A percentile compares a stretch with the other conserved stretches of the same genome.
phyloP scores from a whole-genome alignment of 352 stramenopile species.

The Globisporangium lucens region DNA sequence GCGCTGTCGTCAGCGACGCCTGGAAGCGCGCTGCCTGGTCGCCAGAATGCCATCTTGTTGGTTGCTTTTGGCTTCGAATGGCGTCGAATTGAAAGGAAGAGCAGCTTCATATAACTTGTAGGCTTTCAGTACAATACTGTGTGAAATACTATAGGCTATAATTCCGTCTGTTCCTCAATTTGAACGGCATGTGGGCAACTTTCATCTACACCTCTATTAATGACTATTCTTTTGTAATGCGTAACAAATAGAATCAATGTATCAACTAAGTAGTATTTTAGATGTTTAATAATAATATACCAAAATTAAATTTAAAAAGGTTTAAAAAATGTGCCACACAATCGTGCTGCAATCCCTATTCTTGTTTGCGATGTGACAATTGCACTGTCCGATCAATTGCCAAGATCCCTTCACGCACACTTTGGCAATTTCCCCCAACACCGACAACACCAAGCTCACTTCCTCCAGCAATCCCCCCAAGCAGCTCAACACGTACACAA shows the following conservation, averaged over 20 bases:
- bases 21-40: conserved; percentile 43
- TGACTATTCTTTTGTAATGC: too few relatives aligned
- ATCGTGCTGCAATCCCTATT: background rate
- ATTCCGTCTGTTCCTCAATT: too few relatives aligned
- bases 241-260: too few relatives aligned
- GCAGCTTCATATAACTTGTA: too few relatives aligned
- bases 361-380: conserved; percentile 3
- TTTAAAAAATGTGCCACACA: background rate
- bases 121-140: too few relatives aligned
- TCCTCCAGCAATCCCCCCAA: background rate
- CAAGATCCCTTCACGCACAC: background rate
- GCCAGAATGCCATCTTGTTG: conserved; percentile 60
- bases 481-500: background rate
- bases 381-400: background rate
- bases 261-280: too few relatives aligned
- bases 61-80: conserved; percentile 1
- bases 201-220: too few relatives aligned
- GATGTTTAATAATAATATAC: too few relatives aligned
- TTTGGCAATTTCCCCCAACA: conserved; percentile 1
- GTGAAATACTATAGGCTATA: too few relatives aligned
- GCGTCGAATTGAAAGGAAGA: background rate
- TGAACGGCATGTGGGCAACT: too few relatives aligned
- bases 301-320: too few relatives aligned
- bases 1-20: conserved; percentile 22
- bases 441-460: background rate